These are phyloP conservation scores for Imleria badia DNA, from an alignment of 768 basidiomycete genomes.

Conservation along the genomic window DNA sequence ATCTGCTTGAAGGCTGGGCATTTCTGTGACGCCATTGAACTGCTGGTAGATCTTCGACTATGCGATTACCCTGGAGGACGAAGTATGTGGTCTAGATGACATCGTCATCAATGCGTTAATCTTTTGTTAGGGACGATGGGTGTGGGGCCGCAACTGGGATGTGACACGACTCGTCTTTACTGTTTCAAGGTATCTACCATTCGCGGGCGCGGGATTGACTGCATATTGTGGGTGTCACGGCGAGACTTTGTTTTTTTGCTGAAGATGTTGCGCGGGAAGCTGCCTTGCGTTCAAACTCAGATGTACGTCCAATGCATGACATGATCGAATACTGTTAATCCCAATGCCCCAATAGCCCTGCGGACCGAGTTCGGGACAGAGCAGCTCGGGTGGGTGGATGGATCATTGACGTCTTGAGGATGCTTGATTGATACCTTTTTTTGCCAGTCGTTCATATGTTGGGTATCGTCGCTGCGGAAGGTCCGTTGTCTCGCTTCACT, in stretches of 20 bases:
- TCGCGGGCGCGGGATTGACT: slow-evolving; percentile 9
- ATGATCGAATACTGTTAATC: too few relatives aligned
- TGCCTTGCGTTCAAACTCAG: slow-evolving; percentile 2
- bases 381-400: slow-evolving; percentile 10
- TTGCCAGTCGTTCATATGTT: slow-evolving; percentile 10
- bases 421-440: not conserved
- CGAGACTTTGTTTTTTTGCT: not conserved
- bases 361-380: not conserved
- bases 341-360: slow-evolving; percentile 1
- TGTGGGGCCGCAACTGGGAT: slow-evolving; percentile 22
- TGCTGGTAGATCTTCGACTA: slow-evolving; percentile 13
- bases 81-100: not conserved
- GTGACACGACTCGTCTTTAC: slow-evolving; percentile 13
- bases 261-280: not conserved
- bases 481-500: too few relatives aligned
- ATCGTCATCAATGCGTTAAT: not conserved
- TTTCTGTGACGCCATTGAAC: not conserved
- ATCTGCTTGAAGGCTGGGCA: too few relatives aligned
- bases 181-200: slow-evolving; percentile 23
- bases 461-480: slow-evolving; percentile 9
- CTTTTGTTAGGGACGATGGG: slow-evolving; percentile 11
- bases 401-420: not conserved
- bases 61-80: slow-evolving; percentile 7
- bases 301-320: slow-evolving; percentile 8
- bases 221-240: slow-evolving; percentile 17